Conservation (phyloP, 2,329 filamentous ascomycete species). For the Colletotrichum nymphaeae region DNA sequence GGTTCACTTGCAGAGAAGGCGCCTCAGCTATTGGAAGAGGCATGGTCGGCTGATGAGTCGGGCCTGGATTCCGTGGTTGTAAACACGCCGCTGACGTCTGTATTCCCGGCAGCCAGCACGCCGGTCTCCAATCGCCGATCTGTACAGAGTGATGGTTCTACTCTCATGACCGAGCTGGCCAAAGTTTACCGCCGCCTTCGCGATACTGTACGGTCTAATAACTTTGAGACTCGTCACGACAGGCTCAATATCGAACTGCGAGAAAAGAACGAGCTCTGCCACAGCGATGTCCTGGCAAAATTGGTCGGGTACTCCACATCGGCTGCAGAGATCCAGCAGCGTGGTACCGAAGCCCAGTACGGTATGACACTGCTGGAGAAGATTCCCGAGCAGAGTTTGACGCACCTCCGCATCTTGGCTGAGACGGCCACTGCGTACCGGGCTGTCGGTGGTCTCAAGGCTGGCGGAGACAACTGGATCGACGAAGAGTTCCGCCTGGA, state of each 20-base stretch:
- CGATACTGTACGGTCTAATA: conserved; percentile 68
- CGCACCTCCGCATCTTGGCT: conserved; percentile 86
- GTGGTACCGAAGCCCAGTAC: conserved; percentile 80
- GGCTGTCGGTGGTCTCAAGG: conserved; percentile 77
- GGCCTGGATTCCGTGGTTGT: conserved; percentile 46
- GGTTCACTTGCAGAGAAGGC: conserved; percentile 52
- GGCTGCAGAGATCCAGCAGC: conserved; percentile 90
- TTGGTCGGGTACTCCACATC: conserved; percentile 87
- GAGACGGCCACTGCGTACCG: conserved; percentile 91
- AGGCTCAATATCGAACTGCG: conserved; percentile 41
- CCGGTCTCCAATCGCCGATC: conserved; percentile 49
- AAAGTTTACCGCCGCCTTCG: conserved; percentile 70
- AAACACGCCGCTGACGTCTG: conserved; percentile 55
- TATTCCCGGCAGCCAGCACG: conserved; percentile 52
- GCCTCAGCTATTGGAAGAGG: conserved; percentile 49
- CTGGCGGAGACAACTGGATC: conserved; percentile 69
- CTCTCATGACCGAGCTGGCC: conserved; percentile 65
- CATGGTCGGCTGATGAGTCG: conserved; percentile 54
- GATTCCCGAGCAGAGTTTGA: conserved; percentile 85
- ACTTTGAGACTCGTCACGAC: conserved; percentile 54
- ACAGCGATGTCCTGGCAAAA: conserved; percentile 70
- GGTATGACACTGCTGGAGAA: conserved; percentile 84
- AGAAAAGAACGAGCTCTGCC: conserved; percentile 58
- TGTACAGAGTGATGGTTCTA: conserved; percentile 46
- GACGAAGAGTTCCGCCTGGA: conserved; percentile 75